Percentiles rank a stretch among this genome's conserved stretches.
Conservation (phyloP, 257 asterid species). For the Gentiana straminea region DNA sequence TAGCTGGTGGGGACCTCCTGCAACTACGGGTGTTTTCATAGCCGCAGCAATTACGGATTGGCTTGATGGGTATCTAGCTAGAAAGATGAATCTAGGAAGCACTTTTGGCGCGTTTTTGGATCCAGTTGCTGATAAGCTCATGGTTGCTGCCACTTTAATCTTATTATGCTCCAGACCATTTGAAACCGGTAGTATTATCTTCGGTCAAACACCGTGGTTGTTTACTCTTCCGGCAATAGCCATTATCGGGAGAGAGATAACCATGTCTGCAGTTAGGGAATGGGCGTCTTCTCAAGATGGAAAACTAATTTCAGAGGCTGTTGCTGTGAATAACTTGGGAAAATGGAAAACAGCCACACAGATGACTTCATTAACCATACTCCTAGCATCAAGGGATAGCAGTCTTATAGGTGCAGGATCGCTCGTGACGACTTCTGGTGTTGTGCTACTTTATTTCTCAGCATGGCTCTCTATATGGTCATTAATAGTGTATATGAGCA, state of each 20-base stretch:
- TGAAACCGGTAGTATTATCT: conserved; percentile 53
- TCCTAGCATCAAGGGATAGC: conserved; percentile 80
- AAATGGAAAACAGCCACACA: conserved; percentile 98
- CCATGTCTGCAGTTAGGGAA: conserved; percentile 99
- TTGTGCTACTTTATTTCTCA: conserved; percentile 55
- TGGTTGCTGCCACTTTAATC: conserved; percentile 95
- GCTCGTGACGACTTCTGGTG: conserved; percentile 52
- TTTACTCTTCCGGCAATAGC: conserved; percentile 81
- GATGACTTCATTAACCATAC: conserved; percentile 79
- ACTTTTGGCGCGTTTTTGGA: conserved; percentile 97
- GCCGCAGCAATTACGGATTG: conserved; percentile 94
- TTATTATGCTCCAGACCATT: conserved; percentile 78
- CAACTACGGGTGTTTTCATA: conserved; percentile 71
- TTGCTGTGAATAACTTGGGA: conserved; percentile 89
- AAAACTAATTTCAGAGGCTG: conserved; percentile 96
- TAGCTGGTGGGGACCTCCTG: conserved; percentile 89
- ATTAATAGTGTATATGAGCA: conserved; percentile 52
- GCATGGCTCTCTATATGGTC: conserved; percentile 90
- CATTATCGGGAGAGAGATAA: conserved; percentile 96
- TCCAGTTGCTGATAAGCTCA: conserved; percentile 99
- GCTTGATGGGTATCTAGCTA: conserved; percentile 97
- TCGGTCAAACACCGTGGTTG: conserved; percentile 81
- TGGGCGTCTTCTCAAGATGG: conserved; percentile 97
- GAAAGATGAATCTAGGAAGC: conserved; percentile 93
- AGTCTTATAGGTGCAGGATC: conserved; percentile 46